These are phyloP conservation scores for Nakaseomyces kungkrabaensis DNA, from an alignment of 1,139 yeast species.

Conservation along the genomic window DNA sequence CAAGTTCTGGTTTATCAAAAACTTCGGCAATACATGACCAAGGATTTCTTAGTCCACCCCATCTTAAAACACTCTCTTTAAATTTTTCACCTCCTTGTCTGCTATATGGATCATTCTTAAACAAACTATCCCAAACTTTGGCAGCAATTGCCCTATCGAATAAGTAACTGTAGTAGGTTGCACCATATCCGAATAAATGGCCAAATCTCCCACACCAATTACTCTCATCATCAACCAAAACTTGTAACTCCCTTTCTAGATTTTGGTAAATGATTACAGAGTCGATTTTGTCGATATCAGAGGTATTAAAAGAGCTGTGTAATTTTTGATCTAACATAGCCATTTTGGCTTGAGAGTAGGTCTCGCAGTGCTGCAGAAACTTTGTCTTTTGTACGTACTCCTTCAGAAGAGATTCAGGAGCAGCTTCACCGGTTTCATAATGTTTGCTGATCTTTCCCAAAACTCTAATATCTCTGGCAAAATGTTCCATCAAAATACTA, in stretches of 20 bases:
- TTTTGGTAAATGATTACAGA: slow-evolving; percentile 53
- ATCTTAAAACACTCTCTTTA: slow-evolving; percentile 57
- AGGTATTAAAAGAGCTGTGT: slow-evolving; percentile 38
- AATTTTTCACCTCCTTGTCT: slow-evolving; percentile 67
- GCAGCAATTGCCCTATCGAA: slow-evolving; percentile 91
- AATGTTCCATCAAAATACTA: slow-evolving; percentile 87
- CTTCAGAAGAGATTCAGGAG: slow-evolving; percentile 43
- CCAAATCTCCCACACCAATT: slow-evolving; percentile 95
- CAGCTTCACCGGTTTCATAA: slow-evolving; percentile 52
- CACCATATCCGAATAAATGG: slow-evolving; percentile 87
- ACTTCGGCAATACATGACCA: slow-evolving; percentile 82
- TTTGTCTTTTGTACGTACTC: slow-evolving; percentile 45
- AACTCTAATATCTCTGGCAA: slow-evolving; percentile 75
- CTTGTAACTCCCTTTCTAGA: slow-evolving; percentile 45
- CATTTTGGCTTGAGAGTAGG: slow-evolving; percentile 81
- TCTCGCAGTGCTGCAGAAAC: slow-evolving; percentile 59
- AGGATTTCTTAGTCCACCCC: slow-evolving; percentile 94
- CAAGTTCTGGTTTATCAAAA: slow-evolving; percentile 49
- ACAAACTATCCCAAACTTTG: slow-evolving; percentile 68
- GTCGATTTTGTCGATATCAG: slow-evolving; percentile 30
- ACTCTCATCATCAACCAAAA: slow-evolving; percentile 54
- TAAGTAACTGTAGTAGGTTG: slow-evolving; percentile 85
- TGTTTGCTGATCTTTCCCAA: slow-evolving; percentile 66
- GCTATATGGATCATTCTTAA: slow-evolving; percentile 58
- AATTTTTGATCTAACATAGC: slow-evolving; percentile 78